Base-by-base conservation (phyloP, 2,329 filamentous ascomycete genomes). In the Diaporthe capsici region DNA sequence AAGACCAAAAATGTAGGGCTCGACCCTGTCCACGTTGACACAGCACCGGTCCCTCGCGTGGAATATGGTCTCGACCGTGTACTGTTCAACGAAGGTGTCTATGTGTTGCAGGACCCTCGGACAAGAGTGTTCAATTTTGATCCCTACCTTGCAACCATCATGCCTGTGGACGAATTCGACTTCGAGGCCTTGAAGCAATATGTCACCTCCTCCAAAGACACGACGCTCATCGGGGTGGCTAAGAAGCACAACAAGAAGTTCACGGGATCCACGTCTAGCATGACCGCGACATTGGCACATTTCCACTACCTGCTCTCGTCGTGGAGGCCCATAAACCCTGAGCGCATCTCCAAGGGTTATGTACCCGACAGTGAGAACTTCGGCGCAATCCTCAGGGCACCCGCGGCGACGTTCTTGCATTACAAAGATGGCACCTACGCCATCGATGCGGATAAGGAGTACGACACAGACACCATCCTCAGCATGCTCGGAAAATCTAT, bases 41-140 rank as follows among this genome's bases (percentile, higher is more conserved):
- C 63, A 15, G 80, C 82, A 13, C 80, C 82, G 5, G 88, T 91
- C 15, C 94, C 95, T 1, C 85, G 84, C 37, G 86, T 98, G 2
- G 87, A 91, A 2, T 93, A 97, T 82, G 93, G 94, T 9, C 87
- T 98, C 44, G 95, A 98, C 77, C 90, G 95, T 74, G 96, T 97
- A n/a, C 86, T 99, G 3, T 99, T 99, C 89, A 99, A 98, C 81
- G 93, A 93, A 2, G 96, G 97, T 31, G 94, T 98, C 51, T 98
- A 98, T 83, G 93, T 95, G 70, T 90, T 99, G 71, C 96, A 98
- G 84, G 97, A 99, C 82, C 92, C 93, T 34, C 91, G 95, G 75
- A 95, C 96, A 53, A 90, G 92, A 25, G 95, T 98, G 9, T 99
- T 92, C 88, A 99, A 99, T 83, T 99, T 99, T 80, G 96, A 99